Percentiles rank a stretch among this genome's conserved stretches.
Evolutionary conservation across 768 basidiomycete species (phyloP).

Genomic region (Grammothele lineata): DNA sequence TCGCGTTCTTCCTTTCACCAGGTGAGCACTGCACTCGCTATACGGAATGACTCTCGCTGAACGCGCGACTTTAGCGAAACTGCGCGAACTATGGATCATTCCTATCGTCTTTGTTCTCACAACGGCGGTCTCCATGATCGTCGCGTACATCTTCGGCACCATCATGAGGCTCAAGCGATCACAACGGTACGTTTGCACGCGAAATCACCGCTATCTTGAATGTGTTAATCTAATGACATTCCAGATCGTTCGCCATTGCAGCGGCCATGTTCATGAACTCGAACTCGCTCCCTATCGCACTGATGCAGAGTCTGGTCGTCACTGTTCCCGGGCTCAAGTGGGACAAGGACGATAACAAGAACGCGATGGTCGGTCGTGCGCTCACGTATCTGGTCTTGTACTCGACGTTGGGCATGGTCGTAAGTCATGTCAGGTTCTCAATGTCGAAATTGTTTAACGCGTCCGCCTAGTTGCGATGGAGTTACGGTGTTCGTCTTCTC

Average conservation of each 20-base stretch:
- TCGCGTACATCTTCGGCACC: slow-evolving; percentile 60
- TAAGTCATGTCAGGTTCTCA: too few species aligned
- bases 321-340: slow-evolving; percentile 82
- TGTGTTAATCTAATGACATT: too few species aligned
- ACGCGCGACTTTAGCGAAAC: slow-evolving; percentile 46
- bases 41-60: slow-evolving; percentile 2
- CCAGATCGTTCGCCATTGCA: slow-evolving; percentile 73
- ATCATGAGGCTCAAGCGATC: slow-evolving; percentile 65
- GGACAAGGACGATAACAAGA: slow-evolving; percentile 72
- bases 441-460: too few species aligned
- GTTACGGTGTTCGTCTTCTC: slow-evolving; percentile 83
- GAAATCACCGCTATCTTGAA: neutral
- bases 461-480: slow-evolving; percentile 87
- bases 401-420: slow-evolving; percentile 94
- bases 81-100: slow-evolving; percentile 80
- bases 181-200: slow-evolving; percentile 53
- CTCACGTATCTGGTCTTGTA: slow-evolving; percentile 89
- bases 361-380: slow-evolving; percentile 90
- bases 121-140: slow-evolving; percentile 62
- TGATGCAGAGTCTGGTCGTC: slow-evolving; percentile 86
- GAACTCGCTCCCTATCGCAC: slow-evolving; percentile 90
- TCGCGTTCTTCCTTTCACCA: slow-evolving; percentile 82
- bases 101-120: slow-evolving; percentile 83
- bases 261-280: slow-evolving; percentile 92
- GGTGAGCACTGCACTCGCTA: slow-evolving; percentile 33